These are phyloP conservation scores for Yamadazyma tumulicola DNA, from an alignment of 805 yeast species.

Conservation along the genomic window DNA sequence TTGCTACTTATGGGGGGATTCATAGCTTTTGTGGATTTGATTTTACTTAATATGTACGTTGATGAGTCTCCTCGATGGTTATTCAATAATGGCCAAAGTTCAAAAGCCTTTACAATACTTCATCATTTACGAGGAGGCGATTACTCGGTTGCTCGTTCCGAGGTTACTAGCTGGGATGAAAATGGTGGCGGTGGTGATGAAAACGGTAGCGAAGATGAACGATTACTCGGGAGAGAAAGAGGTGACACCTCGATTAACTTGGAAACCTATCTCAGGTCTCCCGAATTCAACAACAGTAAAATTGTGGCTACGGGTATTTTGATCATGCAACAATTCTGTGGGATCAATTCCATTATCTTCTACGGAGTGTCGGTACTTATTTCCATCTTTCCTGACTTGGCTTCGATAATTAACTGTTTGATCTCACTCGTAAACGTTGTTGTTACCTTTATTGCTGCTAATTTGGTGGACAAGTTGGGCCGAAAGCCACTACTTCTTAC, in stretches of 20 bases:
- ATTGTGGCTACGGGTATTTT: constrained; percentile 68
- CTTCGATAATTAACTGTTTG: constrained; percentile 69
- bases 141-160: constrained; percentile 29
- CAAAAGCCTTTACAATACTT: constrained; percentile 37
- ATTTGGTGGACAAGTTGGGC: constrained; percentile 73
- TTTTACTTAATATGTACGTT: constrained; percentile 35
- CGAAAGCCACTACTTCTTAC: constrained; percentile 56
- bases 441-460: constrained; percentile 71
- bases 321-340: constrained; percentile 86
- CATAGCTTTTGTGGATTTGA: constrained; percentile 49
- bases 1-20: constrained; percentile 60
- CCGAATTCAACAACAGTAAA: constrained; percentile 55
- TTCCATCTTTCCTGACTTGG: constrained; percentile 65
- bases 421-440: constrained; percentile 73
- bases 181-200: constrained; percentile 7
- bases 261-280: constrained; percentile 45
- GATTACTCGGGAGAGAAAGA: constrained; percentile 6
- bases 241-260: constrained; percentile 19
- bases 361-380: constrained; percentile 86
- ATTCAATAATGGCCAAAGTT: constrained; percentile 41
- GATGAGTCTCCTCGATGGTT: constrained; percentile 89
- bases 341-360: constrained; percentile 88
- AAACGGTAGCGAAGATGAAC: constrained; percentile 11
- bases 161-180: constrained; percentile 35
- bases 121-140: constrained; percentile 40